A percentile compares a stretch with the other conserved stretches of the same genome.
Evolutionary conservation across 2,329 filamentous ascomycete species (phyloP).

Genomic region (Fusarium concolor): DNA sequence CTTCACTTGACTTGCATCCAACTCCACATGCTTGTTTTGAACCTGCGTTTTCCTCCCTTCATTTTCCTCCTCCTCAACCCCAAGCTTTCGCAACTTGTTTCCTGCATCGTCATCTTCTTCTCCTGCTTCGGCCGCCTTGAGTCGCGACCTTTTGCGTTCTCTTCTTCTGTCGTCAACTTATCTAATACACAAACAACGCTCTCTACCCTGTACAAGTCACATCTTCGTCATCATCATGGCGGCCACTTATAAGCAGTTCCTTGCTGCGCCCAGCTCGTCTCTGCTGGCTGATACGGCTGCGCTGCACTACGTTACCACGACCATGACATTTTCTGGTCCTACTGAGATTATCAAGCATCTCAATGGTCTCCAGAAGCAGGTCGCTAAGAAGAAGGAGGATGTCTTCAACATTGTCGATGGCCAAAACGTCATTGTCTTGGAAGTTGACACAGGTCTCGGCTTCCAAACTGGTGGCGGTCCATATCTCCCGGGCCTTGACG

Average conservation of each 20-base stretch:
- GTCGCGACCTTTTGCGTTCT: slow-evolving; percentile 15
- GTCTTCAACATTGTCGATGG: slow-evolving; percentile 80
- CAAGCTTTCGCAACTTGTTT: slow-evolving; percentile 7
- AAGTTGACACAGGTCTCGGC: slow-evolving; percentile 85
- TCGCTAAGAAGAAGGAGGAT: slow-evolving; percentile 86
- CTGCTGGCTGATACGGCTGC: slow-evolving; percentile 74
- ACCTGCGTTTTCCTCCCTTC: slow-evolving; percentile 40
- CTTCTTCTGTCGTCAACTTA: slow-evolving; percentile 5
- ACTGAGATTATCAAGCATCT: slow-evolving; percentile 87
- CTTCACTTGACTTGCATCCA: slow-evolving; percentile 29
- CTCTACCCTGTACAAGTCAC: slow-evolving; percentile 28
- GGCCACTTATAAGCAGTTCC: slow-evolving; percentile 76
- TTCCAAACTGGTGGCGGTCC: slow-evolving; percentile 84
- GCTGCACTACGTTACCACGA: slow-evolving; percentile 90
- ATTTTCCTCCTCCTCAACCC: slow-evolving; percentile 17
- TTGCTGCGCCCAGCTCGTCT: slow-evolving; percentile 72
- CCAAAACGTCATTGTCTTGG: slow-evolving; percentile 77
- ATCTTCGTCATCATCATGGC: slow-evolving; percentile 52
- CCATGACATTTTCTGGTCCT: slow-evolving; percentile 76
- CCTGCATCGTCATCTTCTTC: slow-evolving; percentile 16
- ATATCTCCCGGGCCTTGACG: slow-evolving; percentile 89
- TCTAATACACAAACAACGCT: slow-evolving; percentile 13
- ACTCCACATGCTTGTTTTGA: slow-evolving; percentile 48
- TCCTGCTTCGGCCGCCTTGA: slow-evolving; percentile 23
- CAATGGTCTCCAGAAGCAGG: slow-evolving; percentile 73